Percentiles rank a stretch among this genome's conserved stretches.
phyloP scores from a whole-genome alignment of 257 asterid genomes.

The Marsdenia floribunda region DNA sequence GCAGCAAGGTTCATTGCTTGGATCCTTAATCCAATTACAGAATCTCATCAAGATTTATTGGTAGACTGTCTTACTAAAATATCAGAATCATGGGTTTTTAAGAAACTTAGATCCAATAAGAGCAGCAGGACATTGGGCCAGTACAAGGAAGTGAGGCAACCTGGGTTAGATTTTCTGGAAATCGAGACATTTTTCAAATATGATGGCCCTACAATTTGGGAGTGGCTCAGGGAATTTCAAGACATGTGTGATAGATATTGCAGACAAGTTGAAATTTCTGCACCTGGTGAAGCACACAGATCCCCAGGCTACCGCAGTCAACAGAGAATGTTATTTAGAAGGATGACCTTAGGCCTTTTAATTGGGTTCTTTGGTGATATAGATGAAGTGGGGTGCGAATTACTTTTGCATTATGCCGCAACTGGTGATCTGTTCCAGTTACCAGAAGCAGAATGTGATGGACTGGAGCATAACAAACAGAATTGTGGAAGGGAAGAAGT shows the following conservation, averaged over 20 bases:
- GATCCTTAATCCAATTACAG: conserved; percentile 51
- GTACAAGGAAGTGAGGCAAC: conserved; percentile 25
- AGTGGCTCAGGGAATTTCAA: conserved; percentile 56
- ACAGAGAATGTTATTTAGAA: conserved; percentile 42
- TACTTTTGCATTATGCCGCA: conserved; percentile 68
- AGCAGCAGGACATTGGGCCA: conserved; percentile 22
- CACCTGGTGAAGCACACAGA: conserved; percentile 21
- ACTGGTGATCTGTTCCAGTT: conserved; percentile 39
- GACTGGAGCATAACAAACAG: conserved; percentile 30
- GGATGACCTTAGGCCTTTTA: conserved; percentile 59
- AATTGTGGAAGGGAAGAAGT: conserved; percentile 22
- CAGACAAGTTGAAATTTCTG: conserved; percentile 19
- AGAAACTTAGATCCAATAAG: conserved; percentile 25
- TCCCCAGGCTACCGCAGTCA: conserved; percentile 21
- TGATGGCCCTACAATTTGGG: conserved; percentile 28
- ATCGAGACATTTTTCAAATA: conserved; percentile 17
- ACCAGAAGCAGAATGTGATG: conserved; percentile 26
- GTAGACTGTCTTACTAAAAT: conserved; percentile 41
- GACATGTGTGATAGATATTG: conserved; percentile 27
- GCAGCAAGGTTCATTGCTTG: conserved; percentile 71
- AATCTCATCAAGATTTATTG: conserved; percentile 32
- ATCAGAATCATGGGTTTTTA: conserved; percentile 42
- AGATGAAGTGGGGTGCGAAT: conserved; percentile 41
- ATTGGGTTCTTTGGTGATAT: conserved; percentile 35
- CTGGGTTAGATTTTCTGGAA: conserved; percentile 25